Conservation (phyloP, 2,329 filamentous ascomycete species). For the Aspergillus versicolor region DNA sequence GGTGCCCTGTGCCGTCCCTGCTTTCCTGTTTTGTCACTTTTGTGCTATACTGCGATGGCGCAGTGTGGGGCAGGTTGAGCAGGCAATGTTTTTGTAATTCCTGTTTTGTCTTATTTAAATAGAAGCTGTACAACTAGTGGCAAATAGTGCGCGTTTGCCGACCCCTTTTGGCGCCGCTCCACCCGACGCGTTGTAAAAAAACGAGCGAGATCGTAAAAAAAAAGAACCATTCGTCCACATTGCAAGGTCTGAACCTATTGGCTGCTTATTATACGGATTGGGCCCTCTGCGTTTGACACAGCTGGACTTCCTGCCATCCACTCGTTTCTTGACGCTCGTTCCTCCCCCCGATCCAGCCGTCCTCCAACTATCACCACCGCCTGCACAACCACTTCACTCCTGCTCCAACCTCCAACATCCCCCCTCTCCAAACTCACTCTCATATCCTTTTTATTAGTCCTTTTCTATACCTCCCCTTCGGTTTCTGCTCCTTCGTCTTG, state of each 20-base stretch:
- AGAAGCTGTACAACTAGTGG: neutral
- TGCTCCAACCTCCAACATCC: neutral
- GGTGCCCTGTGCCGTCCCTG: no score
- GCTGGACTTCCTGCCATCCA: neutral
- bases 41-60: neutral
- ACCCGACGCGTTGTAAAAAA: slow-evolving; percentile 5
- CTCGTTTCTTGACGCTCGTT: slow-evolving; percentile 15
- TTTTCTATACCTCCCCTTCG: slow-evolving; percentile 3
- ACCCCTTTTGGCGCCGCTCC: slow-evolving; percentile 7
- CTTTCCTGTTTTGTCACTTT: no score
- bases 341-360: slow-evolving; percentile 9
- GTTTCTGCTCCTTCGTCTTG: neutral
- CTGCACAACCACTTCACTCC: neutral
- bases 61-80: neutral
- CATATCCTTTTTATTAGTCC: slow-evolving; percentile 1
- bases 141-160: slow-evolving; percentile 3
- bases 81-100: neutral
- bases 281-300: neutral
- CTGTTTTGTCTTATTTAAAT: neutral
- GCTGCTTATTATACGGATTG: slow-evolving; percentile 5
- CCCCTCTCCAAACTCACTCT: slow-evolving; percentile 2
- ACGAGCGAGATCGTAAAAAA: neutral
- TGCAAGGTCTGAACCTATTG: neutral
- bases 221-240: neutral
- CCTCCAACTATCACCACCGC: slow-evolving; percentile 8